phyloP scores from a whole-genome alignment of 441 rosid species.

The Biscutella laevigata region DNA sequence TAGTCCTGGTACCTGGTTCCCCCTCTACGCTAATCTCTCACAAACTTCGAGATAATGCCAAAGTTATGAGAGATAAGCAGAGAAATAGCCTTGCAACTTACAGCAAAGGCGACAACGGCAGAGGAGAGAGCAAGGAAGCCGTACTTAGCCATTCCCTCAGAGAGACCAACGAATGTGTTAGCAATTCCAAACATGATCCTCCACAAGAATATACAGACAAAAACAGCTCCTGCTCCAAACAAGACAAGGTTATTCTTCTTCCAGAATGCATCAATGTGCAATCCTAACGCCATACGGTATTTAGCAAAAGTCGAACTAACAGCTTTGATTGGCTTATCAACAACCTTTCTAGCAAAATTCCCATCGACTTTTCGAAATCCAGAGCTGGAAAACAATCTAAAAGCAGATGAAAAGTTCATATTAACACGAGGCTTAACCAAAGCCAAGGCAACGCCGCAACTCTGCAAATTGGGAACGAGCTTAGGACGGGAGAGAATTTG shows the following conservation, averaged over 20 bases:
- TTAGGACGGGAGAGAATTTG: conserved; percentile 25
- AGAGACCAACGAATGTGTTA: conserved; percentile 62
- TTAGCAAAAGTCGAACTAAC: conserved; percentile 44
- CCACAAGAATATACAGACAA: conserved; percentile 65
- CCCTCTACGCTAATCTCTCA: neutral
- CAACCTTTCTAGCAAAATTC: conserved; percentile 37
- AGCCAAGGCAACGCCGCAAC: neutral
- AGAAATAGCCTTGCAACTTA: conserved; percentile 26
- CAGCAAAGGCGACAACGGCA: conserved; percentile 75
- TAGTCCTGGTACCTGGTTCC: conserved; percentile 8
- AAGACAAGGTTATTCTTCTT: conserved; percentile 55
- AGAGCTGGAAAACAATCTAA: conserved; percentile 40
- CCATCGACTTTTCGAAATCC: conserved; percentile 28
- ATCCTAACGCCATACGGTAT: conserved; percentile 59
- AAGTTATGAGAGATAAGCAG: neutral
- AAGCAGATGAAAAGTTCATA: conserved; percentile 27
- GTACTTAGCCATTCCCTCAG: conserved; percentile 89
- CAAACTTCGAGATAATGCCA: too few species aligned
- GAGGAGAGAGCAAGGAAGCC: conserved; percentile 86
- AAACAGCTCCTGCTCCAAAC: conserved; percentile 56
- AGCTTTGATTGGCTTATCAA: conserved; percentile 48
- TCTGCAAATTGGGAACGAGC: conserved; percentile 10
- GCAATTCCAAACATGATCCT: conserved; percentile 88
- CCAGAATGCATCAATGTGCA: conserved; percentile 69
- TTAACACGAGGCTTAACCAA: conserved; percentile 20